phyloP scores from a whole-genome alignment of 2,329 filamentous ascomycete species.

The Phaeosphaeriaceae sp. region DNA sequence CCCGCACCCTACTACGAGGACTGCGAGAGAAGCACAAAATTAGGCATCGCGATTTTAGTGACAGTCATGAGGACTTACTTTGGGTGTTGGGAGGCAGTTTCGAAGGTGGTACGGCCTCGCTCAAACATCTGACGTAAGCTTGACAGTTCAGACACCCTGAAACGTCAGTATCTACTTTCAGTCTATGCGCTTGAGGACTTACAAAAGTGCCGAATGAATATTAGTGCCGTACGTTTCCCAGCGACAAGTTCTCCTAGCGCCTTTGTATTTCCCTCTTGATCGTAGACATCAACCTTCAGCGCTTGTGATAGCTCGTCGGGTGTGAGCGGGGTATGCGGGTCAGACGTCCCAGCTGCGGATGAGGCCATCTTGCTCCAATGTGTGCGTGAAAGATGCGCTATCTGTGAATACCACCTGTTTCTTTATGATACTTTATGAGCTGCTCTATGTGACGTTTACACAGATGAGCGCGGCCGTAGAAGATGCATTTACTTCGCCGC shows the following conservation, averaged over 20 bases:
- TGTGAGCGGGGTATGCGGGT: constrained; percentile 1
- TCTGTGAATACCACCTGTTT: too few relatives aligned
- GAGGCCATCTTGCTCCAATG: background rate
- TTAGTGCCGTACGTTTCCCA: constrained; percentile 22
- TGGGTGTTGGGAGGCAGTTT: constrained; percentile 25
- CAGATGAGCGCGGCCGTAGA: too few relatives aligned
- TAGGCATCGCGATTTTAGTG: background rate
- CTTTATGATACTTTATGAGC: background rate
- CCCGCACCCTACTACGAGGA: constrained; percentile 27
- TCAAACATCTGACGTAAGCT: constrained; percentile 27
- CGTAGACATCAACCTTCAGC: constrained; percentile 23
- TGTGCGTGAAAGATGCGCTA: background rate
- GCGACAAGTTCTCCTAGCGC: constrained; percentile 20
- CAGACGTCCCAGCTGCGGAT: background rate
- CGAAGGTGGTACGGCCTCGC: constrained; percentile 24
- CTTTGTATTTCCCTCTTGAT: constrained; percentile 18
- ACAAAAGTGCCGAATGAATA: constrained; percentile 35
- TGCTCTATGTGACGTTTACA: too few relatives aligned
- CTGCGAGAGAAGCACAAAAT: constrained; percentile 7
- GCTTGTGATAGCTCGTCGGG: constrained; percentile 20
- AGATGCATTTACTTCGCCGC: background rate
- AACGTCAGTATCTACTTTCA: background rate
- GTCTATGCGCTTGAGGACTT: background rate
- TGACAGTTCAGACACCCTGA: constrained; percentile 36
- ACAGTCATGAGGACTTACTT: constrained; percentile 9